A percentile compares a stretch with the other conserved stretches of the same genome.
These are phyloP conservation scores for Selaginella moellendorffii DNA, from an alignment of 75 land plant genomes.

Conservation along the genomic window DNA sequence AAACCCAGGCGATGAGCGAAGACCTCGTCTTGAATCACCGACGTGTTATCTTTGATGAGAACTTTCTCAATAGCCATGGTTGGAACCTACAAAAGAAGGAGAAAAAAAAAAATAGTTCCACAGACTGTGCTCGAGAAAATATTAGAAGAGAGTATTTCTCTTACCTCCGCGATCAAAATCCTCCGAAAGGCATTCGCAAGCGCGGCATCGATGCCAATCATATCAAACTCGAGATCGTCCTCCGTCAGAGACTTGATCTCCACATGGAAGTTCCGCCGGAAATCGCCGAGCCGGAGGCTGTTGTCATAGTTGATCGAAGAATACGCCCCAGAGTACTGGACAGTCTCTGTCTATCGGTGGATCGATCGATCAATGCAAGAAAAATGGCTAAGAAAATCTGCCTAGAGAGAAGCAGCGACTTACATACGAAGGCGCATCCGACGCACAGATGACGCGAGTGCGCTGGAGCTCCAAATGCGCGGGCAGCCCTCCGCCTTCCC, in stretches of 20 bases:
- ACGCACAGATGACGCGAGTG: conserved; percentile 58
- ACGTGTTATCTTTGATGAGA: conserved; percentile 75
- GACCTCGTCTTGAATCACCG: conserved; percentile 78
- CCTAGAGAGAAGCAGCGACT: conserved; percentile 3
- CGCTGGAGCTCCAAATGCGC: conserved; percentile 70
- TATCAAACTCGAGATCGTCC: conserved; percentile 89
- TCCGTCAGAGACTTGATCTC: conserved; percentile 45
- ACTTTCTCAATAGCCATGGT: conserved; percentile 98
- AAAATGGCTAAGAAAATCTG: background rate
- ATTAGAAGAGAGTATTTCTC: background rate
- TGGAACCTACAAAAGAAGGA: conserved; percentile 44
- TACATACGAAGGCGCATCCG: conserved; percentile 77
- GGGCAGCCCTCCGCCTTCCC: conserved; percentile 35
- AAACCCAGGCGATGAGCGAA: conserved; percentile 87
- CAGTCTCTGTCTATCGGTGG: conserved; percentile 40
- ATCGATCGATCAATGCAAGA: background rate
- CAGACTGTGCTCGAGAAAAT: too few species aligned
- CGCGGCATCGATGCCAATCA: conserved; percentile 92
- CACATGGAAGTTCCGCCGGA: conserved; percentile 45
- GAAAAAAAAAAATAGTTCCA: background rate
- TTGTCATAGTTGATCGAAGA: conserved; percentile 65
- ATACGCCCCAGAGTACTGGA: conserved; percentile 84
- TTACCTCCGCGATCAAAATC: conserved; percentile 92
- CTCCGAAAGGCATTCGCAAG: conserved; percentile 90
- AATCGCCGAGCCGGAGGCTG: conserved; percentile 39